These are phyloP conservation scores for Chlorella sp. DNA, from an alignment of 139 green algal genomes.

Conservation along the genomic window DNA sequence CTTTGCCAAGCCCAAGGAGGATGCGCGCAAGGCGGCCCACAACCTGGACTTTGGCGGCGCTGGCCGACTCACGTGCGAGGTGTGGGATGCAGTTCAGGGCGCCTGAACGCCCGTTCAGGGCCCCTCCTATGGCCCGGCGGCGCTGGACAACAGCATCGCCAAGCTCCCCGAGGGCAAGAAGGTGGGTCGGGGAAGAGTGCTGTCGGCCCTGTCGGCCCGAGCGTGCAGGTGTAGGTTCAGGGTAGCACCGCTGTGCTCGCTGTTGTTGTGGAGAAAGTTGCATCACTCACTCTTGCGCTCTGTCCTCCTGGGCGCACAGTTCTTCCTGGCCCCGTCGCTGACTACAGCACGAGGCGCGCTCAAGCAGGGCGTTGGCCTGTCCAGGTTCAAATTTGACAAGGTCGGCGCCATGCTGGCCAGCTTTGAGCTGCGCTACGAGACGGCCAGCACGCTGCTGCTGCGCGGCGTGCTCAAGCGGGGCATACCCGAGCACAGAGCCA, in stretches of 20 bases:
- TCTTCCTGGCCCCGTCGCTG: conserved; percentile 4
- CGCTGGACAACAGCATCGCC: not conserved
- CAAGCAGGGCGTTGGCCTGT: not conserved
- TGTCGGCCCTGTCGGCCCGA: no score
- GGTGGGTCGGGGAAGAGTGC: no score
- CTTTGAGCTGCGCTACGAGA: conserved; percentile 18
- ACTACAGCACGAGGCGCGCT: not conserved
- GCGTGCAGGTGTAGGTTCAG: no score
- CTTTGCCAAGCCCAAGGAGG: not conserved
- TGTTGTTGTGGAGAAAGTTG: no score
- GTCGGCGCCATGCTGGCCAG: not conserved
- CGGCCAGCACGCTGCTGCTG: conserved; percentile 7
- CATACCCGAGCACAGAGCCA: not conserved
- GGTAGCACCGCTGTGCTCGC: no score
- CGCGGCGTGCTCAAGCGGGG: not conserved
- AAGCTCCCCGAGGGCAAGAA: conserved; percentile 18
- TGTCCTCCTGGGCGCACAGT: no score
- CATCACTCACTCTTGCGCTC: no score
- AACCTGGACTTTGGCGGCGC: not conserved
- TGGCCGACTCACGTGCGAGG: not conserved
- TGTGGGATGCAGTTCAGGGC: not conserved
- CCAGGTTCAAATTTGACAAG: not conserved
- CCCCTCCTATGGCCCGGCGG: not conserved
- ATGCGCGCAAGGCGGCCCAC: not conserved
- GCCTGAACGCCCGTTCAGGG: no score